A percentile compares a stretch with the other conserved stretches of the same genome.
Evolutionary conservation across 2,329 filamentous ascomycete genomes (phyloP).

Genomic region (Ceratocystis huliohia): DNA sequence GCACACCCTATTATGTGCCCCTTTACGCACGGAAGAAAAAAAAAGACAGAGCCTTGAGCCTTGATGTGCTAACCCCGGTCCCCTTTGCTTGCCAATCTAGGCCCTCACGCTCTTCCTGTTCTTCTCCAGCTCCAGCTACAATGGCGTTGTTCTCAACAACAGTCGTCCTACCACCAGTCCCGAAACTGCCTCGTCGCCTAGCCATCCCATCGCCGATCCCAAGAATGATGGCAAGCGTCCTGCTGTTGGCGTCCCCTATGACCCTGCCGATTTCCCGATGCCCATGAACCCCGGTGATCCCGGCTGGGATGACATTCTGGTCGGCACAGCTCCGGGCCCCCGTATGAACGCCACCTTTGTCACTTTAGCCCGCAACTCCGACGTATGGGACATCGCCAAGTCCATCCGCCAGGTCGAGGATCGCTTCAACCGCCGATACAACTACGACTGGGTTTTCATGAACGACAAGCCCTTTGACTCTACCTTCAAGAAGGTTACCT

Average conservation of each 20-base stretch:
- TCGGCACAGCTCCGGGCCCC: conserved; percentile 46
- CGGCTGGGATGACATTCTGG: conserved; percentile 40
- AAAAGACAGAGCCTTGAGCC: conserved; percentile 10
- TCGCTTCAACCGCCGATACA: conserved; percentile 90
- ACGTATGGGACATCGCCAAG: conserved; percentile 92
- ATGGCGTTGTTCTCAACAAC: conserved; percentile 27
- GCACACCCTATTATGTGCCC: neutral
- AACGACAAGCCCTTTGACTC: conserved; percentile 93
- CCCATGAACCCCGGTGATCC: conserved; percentile 40
- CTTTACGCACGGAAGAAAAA: conserved; percentile 3
- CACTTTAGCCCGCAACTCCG: conserved; percentile 80
- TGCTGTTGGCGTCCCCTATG: conserved; percentile 27
- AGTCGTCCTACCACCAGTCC: conserved; percentile 22
- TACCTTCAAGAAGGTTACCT: conserved; percentile 84
- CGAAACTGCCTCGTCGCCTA: conserved; percentile 21
- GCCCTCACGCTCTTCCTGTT: conserved; percentile 67
- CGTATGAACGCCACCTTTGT: conserved; percentile 97
- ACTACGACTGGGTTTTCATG: conserved; percentile 98
- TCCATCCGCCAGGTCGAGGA: conserved; percentile 96
- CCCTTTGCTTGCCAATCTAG: conserved; percentile 29
- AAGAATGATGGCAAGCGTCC: conserved; percentile 23
- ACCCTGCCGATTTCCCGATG: conserved; percentile 37
- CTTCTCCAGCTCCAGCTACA: conserved; percentile 49
- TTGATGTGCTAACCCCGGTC: conserved; percentile 19
- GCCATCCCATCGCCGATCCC: conserved; percentile 15